Evolutionary conservation across 1,139 yeast species (phyloP), one percentile per base, ranked within the genome.

Genomic region (Debaryomyces robertsiae): DNA sequence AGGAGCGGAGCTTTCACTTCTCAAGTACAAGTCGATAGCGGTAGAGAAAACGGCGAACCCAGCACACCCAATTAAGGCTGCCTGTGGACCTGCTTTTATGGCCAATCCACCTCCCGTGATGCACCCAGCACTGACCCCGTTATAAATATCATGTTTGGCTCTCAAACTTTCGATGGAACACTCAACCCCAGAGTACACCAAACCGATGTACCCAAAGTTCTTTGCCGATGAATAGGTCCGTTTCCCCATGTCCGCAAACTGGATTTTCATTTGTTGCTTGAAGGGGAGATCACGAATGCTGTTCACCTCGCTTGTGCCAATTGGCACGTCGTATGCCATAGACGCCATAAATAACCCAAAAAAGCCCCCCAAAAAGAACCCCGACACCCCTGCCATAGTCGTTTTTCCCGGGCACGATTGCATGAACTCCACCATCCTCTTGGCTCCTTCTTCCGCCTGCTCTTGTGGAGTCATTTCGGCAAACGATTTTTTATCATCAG

Each of bases 271-370:
- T 61, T 93, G 98, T 65, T 91, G 96, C 59, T 80, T 84, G 61
- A 93, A 82, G 2, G 98, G 98, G 46, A 93, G 70, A 46, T 91
- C 95, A 15, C 91, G 78, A 37, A 89, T 79, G 49, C 74, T 80
- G 27, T 54, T 58, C 28, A 71, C 73, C 3, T 81, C 74, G 15
- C 75, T 76, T 2, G 80, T 63, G 6, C 84, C 93, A 24, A 84
- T 73, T 1, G 94, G 90, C 1, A 86, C 87, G 63, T 87, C 95
- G 57, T 85, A 85, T 1, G 90, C 81, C 85, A 82, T 83, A 36
- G 95, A 84, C 3, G 98, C 96, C 98, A 93, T 93, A 68, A 93
- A 91, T 40, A 93, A 70, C 47, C 98, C 98, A 61, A 93, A 90
- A 47, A 91, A 87, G 49, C 97, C 98, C 67, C 98, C 98, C 35